A percentile compares a stretch with the other conserved stretches of the same genome.
Conservation (phyloP, 192 early-diverging fungal genomes). For the Paraglomus brasilianum region DNA sequence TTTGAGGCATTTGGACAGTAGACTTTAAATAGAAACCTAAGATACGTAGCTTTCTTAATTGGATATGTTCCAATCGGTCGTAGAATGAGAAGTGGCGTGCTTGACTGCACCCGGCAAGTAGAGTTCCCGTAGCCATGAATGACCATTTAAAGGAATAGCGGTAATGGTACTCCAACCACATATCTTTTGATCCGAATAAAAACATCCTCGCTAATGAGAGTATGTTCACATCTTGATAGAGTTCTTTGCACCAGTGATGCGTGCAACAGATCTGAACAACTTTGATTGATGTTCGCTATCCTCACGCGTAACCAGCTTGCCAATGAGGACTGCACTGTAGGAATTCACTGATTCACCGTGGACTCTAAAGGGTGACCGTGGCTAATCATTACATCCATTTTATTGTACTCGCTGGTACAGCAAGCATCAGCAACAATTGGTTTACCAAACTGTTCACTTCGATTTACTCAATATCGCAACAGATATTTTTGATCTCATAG, state of each 20-base stretch:
- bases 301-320: conserved; percentile 43
- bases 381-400: too few species aligned
- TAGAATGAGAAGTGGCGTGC: conserved; percentile 39
- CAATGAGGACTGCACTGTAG: too few species aligned
- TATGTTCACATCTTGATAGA: conserved; percentile 37
- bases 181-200: conserved; percentile 45
- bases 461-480: too few species aligned
- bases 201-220: conserved; percentile 49
- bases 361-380: too few species aligned
- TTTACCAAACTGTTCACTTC: too few species aligned
- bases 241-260: conserved; percentile 50
- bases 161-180: conserved; percentile 48
- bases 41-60: not conserved
- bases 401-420: too few species aligned
- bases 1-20: too few species aligned
- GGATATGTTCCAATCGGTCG: conserved; percentile 25
- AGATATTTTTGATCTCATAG: too few species aligned
- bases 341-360: conserved; percentile 48
- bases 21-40: too few species aligned
- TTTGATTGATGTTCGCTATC: conserved; percentile 25
- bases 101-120: conserved; percentile 46
- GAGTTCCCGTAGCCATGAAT: conserved; percentile 36
- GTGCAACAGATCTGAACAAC: conserved; percentile 46
- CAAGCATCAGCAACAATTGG: too few species aligned
- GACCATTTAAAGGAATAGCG: conserved; percentile 43